phyloP scores from a whole-genome alignment of 441 rosid genomes.

The Populus hybrid region DNA sequence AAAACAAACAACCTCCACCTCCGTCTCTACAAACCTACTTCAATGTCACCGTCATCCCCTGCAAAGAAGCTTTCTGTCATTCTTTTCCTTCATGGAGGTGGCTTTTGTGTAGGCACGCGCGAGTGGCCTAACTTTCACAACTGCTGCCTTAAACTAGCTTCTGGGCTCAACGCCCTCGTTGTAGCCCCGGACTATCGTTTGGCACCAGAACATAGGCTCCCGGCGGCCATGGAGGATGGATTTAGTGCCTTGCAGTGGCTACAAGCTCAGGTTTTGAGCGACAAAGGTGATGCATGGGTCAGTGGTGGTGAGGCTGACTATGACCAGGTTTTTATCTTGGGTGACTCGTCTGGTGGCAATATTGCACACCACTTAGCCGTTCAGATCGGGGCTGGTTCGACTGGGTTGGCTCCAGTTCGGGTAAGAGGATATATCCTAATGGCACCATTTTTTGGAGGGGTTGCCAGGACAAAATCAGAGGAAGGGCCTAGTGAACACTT shows the following conservation, averaged over 20 bases:
- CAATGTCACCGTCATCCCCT: neutral
- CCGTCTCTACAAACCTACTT: constrained; percentile 69
- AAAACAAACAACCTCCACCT: constrained; percentile 49
- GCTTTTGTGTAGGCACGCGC: constrained; percentile 75
- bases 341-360: constrained; percentile 55
- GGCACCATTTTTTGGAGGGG: constrained; percentile 88
- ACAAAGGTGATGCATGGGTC: constrained; percentile 40
- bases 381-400: constrained; percentile 39
- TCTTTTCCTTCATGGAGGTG: constrained; percentile 76
- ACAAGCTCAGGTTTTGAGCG: constrained; percentile 37
- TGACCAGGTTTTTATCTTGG: constrained; percentile 55
- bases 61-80: constrained; percentile 40
- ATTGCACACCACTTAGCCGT: constrained; percentile 51
- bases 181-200: constrained; percentile 67
- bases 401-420: constrained; percentile 44
- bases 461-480: constrained; percentile 67
- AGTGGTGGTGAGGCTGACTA: constrained; percentile 42
- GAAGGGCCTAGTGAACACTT: constrained; percentile 59
- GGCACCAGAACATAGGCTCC: constrained; percentile 78
- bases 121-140: constrained; percentile 71
- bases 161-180: constrained; percentile 54
- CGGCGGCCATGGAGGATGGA: constrained; percentile 69
- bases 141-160: constrained; percentile 58
- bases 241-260: constrained; percentile 49
- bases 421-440: constrained; percentile 70